A percentile compares a stretch with the other conserved stretches of the same genome.
Conservation (phyloP, 2,329 filamentous ascomycete species). For the Fusarium sororula region DNA sequence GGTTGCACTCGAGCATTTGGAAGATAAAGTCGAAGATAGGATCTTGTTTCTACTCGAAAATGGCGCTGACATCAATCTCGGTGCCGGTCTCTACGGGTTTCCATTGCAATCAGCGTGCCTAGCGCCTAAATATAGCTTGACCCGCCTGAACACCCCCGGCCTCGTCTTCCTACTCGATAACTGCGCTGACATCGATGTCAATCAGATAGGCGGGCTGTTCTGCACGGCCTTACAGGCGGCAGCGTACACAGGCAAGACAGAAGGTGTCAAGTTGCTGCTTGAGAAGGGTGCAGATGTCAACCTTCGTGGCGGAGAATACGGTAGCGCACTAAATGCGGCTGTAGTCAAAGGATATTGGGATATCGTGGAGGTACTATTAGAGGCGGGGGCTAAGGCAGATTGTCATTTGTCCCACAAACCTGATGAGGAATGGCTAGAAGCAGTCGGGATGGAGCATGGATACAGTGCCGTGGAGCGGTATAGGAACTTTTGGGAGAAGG, state of each 20-base stretch:
- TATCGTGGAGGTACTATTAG: not conserved
- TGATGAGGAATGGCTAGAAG: not conserved
- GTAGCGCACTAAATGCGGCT: not conserved
- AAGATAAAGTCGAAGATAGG: fast-evolving
- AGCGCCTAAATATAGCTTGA: too few relatives aligned
- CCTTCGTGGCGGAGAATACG: not conserved
- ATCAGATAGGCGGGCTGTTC: not conserved
- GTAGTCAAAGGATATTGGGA: not conserved
- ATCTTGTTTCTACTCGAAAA: not conserved
- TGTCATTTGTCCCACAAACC: fast-evolving
- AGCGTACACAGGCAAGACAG: fast-evolving
- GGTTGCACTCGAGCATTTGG: fast-evolving
- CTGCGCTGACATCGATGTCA: fast-evolving
- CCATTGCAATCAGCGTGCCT: not conserved
- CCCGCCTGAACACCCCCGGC: too few relatives aligned
- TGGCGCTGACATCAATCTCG: not conserved
- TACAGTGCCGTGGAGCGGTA: not conserved
- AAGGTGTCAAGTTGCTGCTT: fast-evolving
- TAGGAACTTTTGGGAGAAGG: not conserved
- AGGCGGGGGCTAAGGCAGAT: not conserved
- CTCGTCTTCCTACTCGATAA: fast-evolving
- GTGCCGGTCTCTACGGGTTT: not conserved
- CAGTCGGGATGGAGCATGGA: fast-evolving
- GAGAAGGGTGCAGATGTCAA: not conserved
- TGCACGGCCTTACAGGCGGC: not conserved